A percentile compares a stretch with the other conserved stretches of the same genome.
Conservation (phyloP, 768 basidiomycete species). For the Russula emetica region DNA sequence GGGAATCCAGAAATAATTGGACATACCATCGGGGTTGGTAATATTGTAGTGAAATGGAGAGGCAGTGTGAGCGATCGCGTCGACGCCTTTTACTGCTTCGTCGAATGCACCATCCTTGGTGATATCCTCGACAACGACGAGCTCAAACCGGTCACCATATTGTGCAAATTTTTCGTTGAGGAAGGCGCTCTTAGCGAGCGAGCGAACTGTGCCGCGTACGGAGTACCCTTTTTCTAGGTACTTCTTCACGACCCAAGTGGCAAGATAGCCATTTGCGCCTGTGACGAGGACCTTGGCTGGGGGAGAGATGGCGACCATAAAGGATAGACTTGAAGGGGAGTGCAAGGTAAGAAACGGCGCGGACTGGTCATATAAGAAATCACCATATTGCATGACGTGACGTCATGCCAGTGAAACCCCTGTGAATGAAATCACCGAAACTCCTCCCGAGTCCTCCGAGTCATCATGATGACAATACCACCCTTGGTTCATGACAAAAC, state of each 20-base stretch:
- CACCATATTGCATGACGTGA: too few species aligned
- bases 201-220: constrained; percentile 66
- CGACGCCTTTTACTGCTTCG: constrained; percentile 70
- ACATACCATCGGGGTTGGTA: constrained; percentile 39
- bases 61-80: constrained; percentile 66
- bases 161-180: constrained; percentile 50
- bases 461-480: too few species aligned
- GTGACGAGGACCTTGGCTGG: constrained; percentile 47
- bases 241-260: constrained; percentile 50
- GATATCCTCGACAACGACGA: constrained; percentile 69
- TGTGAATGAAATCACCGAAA: too few species aligned
- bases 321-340: neutral
- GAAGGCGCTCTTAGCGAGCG: constrained; percentile 53
- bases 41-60: constrained; percentile 53
- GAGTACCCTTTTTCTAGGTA: constrained; percentile 59
- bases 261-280: constrained; percentile 59
- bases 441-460: too few species aligned
- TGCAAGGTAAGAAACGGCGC: neutral
- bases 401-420: too few species aligned
- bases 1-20: neutral
- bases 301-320: constrained; percentile 37
- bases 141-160: constrained; percentile 56
- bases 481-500: too few species aligned
- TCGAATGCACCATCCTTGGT: constrained; percentile 62
- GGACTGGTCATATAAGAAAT: neutral